Base-by-base conservation (phyloP, 2,329 filamentous ascomycete species). In the Botrytis pseudocinerea region DNA sequence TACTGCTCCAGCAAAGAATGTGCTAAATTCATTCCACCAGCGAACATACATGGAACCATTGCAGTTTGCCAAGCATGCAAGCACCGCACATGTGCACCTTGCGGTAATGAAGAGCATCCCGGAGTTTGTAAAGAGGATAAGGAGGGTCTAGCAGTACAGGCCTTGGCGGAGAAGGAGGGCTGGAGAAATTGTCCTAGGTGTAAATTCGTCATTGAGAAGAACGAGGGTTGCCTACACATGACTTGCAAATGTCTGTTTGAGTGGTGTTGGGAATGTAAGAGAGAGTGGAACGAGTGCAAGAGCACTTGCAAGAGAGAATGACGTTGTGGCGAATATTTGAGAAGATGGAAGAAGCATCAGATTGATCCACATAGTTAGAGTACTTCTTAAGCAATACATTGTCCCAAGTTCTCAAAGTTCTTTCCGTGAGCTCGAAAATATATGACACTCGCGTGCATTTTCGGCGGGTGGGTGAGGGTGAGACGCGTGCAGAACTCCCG, bases 171-270 rank as follows among this genome's bases (percentile, higher is more conserved):
- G 69, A 70, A 76, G 42, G 74, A 76, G 46, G 76, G 78, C 1
- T 81, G 78, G 78, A 78, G 76, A 75, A 74, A 69, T 46, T 80
- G 79, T 73, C 75, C 76, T 16, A 74, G 73, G 16, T 80, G 79
- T 73, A 74, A 75, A 14, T 68, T 73, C 25, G 76, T 80, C 20
- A 72, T 80, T 42, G 78, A 80, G 69, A 76, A 76, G 69, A 77
- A 66, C 9, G 73, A 76, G 40, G 79, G 79, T 1, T 81, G 79
- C 74, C 70, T 81, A 14, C 79, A 81, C 69, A 81, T 81, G 76
- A 80, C 75, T 18, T 81, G 78, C 74, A 73, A 73, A 32, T 80
- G 79, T 75, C 60, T 75, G 28, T 65, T 72, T 25, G 74, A 79
- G 35, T 80, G 78, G 77, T 80, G 78, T 70, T 80, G 79, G 73